Evolutionary conservation across 129 eudicot genomes (phyloP).

Genomic region (Glebionis coronaria): DNA sequence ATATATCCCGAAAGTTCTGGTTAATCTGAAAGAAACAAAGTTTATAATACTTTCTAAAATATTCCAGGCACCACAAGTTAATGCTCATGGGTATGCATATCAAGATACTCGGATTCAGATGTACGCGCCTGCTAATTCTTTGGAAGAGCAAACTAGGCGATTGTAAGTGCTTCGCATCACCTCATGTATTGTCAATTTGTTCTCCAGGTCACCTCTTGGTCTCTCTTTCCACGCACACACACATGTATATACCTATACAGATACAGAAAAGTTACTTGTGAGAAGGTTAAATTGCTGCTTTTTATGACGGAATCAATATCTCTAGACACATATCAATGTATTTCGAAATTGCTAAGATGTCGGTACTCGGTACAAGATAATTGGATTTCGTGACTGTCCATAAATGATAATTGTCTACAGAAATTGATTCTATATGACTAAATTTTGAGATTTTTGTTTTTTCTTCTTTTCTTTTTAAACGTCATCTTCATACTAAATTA

Average conservation of each 20-base stretch:
- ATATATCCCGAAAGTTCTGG: background rate
- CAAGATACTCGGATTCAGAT: constrained; percentile 40
- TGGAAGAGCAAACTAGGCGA: constrained; percentile 49
- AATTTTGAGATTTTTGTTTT: background rate
- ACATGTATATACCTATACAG: background rate
- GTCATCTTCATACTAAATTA: constrained; percentile 6
- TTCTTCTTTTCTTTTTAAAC: background rate
- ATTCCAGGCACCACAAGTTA: constrained; percentile 43
- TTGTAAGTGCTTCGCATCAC: constrained; percentile 50
- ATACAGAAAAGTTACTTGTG: background rate
- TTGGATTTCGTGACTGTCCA: too few species aligned
- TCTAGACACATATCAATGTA: background rate
- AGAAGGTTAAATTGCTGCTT: too few species aligned
- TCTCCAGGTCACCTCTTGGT: background rate
- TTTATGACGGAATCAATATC: background rate
- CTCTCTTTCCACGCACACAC: too few species aligned
- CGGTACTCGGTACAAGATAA: too few species aligned
- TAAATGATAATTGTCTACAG: too few species aligned
- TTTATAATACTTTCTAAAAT: constrained; percentile 10
- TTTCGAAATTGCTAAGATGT: too few species aligned
- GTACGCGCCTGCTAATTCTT: constrained; percentile 31
- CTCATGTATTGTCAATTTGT: constrained; percentile 1
- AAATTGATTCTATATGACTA: background rate
- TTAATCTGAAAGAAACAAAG: background rate
- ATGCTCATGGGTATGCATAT: constrained; percentile 41